Evolutionary conservation across 495 filamentous ascomycete genomes (phyloP).

Genomic region (Annulohypoxylon maeteangense): DNA sequence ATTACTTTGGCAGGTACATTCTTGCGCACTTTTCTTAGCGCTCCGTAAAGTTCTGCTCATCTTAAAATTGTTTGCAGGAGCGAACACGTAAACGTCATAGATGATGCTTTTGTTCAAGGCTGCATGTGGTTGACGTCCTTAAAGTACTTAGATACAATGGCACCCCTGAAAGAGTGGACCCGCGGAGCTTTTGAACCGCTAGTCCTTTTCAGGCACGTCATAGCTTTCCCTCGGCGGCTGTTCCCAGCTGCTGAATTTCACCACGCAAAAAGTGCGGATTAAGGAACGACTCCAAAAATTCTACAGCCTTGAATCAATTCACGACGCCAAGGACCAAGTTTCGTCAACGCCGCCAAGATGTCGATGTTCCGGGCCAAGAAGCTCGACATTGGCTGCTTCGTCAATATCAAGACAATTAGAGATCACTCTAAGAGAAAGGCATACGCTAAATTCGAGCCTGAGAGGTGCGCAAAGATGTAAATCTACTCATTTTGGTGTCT

Average conservation of each 20-base stretch:
- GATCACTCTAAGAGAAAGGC: conserved; percentile 96
- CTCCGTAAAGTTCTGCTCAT: background rate
- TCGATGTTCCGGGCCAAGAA: conserved; percentile 86
- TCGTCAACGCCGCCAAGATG: conserved; percentile 62
- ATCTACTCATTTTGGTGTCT: background rate
- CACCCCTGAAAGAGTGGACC: conserved; percentile 27
- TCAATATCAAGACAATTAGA: conserved; percentile 85
- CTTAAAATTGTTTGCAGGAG: conserved; percentile 8
- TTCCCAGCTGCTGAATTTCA: background rate
- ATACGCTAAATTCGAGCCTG: conserved; percentile 83
- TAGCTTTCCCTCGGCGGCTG: background rate
- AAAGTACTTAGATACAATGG: conserved; percentile 1
- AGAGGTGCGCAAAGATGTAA: conserved; percentile 68
- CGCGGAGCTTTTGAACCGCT: conserved; percentile 15
- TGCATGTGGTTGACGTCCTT: conserved; percentile 15
- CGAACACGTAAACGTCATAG: conserved; percentile 36
- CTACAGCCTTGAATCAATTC: conserved; percentile 11
- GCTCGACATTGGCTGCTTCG: conserved; percentile 84
- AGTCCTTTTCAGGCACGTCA: conserved; percentile 3
- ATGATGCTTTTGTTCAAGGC: conserved; percentile 15
- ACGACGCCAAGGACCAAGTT: conserved; percentile 15
- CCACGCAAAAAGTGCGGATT: conserved; percentile 6
- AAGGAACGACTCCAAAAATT: conserved; percentile 41
- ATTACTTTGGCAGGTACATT: background rate
- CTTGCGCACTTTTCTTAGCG: background rate